These are phyloP conservation scores for Clitopilus passeckerianus DNA, from an alignment of 768 basidiomycete species.

Conservation along the genomic window DNA sequence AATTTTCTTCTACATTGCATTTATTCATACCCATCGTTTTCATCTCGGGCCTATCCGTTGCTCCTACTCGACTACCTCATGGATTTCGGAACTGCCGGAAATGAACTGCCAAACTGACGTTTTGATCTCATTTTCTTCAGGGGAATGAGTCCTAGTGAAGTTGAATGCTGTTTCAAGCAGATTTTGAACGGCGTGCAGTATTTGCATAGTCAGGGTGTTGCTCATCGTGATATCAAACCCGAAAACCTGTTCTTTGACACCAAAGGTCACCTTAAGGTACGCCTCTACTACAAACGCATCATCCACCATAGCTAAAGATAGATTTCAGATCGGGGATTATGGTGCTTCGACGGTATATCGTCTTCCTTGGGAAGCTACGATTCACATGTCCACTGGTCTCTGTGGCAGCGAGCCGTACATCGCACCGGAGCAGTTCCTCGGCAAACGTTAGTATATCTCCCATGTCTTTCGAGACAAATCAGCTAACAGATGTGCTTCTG, in stretches of 20 bases:
- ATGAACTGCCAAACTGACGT: constrained; percentile 9
- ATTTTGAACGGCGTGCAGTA: constrained; percentile 86
- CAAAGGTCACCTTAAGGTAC: constrained; percentile 88
- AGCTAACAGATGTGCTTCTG: constrained; percentile 32
- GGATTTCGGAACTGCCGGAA: constrained; percentile 3
- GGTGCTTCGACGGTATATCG: constrained; percentile 99
- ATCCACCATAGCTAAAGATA: neutral
- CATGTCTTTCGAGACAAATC: constrained; percentile 19
- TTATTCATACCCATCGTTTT: neutral
- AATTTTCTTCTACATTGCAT: constrained; percentile 6
- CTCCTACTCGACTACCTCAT: neutral
- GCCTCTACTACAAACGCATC: constrained; percentile 15
- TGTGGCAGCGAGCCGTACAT: constrained; percentile 99
- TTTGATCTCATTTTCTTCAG: constrained; percentile 15
- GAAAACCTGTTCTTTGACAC: constrained; percentile 96
- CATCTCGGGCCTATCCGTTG: neutral
- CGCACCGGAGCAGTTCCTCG: constrained; percentile 94
- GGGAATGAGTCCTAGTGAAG: constrained; percentile 83
- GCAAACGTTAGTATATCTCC: constrained; percentile 78
- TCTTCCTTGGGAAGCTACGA: constrained; percentile 95
- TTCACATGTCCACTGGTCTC: constrained; percentile 95
- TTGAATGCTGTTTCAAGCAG: constrained; percentile 98
- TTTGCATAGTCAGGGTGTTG: constrained; percentile 94
- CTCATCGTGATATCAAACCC: constrained; percentile 69
- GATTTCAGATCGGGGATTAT: constrained; percentile 89